These are phyloP conservation scores for Lactarius indigo DNA, from an alignment of 768 basidiomycete species.

Conservation along the genomic window DNA sequence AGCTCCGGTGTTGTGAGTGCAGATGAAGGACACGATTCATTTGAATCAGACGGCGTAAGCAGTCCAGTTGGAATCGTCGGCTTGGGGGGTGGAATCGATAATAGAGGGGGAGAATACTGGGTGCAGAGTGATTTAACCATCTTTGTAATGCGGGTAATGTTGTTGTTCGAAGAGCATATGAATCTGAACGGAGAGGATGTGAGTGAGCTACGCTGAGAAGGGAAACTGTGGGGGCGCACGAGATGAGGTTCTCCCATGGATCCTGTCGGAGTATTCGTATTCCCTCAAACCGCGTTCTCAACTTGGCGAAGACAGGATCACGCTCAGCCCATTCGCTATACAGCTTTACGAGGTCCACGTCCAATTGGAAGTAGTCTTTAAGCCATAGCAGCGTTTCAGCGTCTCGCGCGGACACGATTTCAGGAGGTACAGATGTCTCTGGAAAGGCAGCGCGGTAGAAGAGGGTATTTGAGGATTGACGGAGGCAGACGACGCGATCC, in stretches of 20 bases:
- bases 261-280: slow-evolving; percentile 89
- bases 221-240: slow-evolving; percentile 51
- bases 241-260: slow-evolving; percentile 93
- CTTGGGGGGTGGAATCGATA: slow-evolving; percentile 43
- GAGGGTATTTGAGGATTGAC: slow-evolving; percentile 61
- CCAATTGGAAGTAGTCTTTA: slow-evolving; percentile 85
- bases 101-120: slow-evolving; percentile 67
- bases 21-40: slow-evolving; percentile 20
- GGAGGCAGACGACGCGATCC: slow-evolving; percentile 81
- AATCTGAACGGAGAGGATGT: slow-evolving; percentile 50
- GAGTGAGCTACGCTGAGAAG: background rate
- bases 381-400: slow-evolving; percentile 74
- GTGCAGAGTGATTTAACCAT: slow-evolving; percentile 85
- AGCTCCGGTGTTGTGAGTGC: slow-evolving; percentile 23
- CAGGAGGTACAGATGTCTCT: slow-evolving; percentile 33
- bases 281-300: slow-evolving; percentile 67
- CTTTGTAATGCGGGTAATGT: slow-evolving; percentile 89
- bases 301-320: slow-evolving; percentile 71
- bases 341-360: slow-evolving; percentile 62
- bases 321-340: slow-evolving; percentile 72
- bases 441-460: slow-evolving; percentile 74
- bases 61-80: slow-evolving; percentile 31
- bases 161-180: slow-evolving; percentile 97
- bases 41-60: slow-evolving; percentile 25
- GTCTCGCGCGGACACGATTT: slow-evolving; percentile 40